These are phyloP conservation scores for Chaetomium olivaceum DNA, from an alignment of 2,329 filamentous ascomycete species.

Conservation along the genomic window DNA sequence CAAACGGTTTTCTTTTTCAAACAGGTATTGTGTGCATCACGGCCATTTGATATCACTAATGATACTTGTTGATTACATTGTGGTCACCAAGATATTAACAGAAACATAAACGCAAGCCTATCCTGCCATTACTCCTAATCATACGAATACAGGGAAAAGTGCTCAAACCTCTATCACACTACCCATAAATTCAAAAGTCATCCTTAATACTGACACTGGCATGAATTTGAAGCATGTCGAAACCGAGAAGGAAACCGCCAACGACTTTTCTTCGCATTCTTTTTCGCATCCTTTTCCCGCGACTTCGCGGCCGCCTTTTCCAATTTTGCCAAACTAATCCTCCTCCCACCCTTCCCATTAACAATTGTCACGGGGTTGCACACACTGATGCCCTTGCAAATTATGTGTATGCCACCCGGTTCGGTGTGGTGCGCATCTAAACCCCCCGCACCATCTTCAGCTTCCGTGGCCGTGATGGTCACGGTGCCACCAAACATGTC, in stretches of 20 bases:
- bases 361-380: constrained; percentile 24
- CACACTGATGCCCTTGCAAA: constrained; percentile 22
- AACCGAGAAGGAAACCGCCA: not conserved
- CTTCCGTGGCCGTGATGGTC: not conserved
- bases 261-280: not conserved
- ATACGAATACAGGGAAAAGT: not conserved
- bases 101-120: no score
- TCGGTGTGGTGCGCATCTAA: not conserved
- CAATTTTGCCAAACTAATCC: not conserved
- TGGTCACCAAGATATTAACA: no score
- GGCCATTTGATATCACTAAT: no score
- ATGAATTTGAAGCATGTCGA: not conserved
- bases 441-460: not conserved
- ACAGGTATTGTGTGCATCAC: no score
- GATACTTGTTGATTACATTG: no score
- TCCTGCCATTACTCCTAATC: no score
- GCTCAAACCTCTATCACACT: not conserved
- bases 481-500: not conserved
- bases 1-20: no score
- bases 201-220: not conserved
- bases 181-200: not conserved
- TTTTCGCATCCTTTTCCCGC: not conserved
- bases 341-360: not conserved
- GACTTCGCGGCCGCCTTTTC: not conserved
- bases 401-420: constrained; percentile 1